phyloP scores from a whole-genome alignment of 805 yeast genomes.

The Kodamaea fukazawae region DNA sequence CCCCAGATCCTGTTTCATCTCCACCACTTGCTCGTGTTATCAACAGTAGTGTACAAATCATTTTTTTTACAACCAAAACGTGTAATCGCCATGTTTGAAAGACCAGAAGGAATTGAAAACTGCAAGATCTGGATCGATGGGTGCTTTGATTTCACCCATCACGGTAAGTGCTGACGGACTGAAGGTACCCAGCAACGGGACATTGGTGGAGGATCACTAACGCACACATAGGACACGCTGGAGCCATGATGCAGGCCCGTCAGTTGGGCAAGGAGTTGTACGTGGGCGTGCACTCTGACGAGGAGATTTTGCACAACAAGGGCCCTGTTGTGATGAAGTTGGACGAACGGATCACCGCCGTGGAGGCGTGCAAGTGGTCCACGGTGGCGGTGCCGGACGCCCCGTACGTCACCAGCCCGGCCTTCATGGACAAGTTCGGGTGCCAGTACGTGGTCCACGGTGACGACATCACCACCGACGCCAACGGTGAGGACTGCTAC shows the following conservation, averaged over 20 bases:
- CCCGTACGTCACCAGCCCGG: slow-evolving; percentile 90
- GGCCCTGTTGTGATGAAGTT: slow-evolving; percentile 93
- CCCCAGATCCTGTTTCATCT: not conserved
- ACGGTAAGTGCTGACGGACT: slow-evolving; percentile 49
- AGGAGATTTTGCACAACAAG: slow-evolving; percentile 75
- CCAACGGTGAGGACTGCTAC: slow-evolving; percentile 92
- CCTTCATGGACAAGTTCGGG: slow-evolving; percentile 65
- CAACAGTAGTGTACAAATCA: not conserved
- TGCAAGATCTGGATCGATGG: slow-evolving; percentile 92
- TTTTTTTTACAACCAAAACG: slow-evolving; percentile 4
- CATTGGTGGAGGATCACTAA: slow-evolving; percentile 1
- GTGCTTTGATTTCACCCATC: slow-evolving; percentile 96
- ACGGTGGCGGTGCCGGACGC: slow-evolving; percentile 69
- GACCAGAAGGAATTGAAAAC: slow-evolving; percentile 43
- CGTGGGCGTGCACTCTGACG: slow-evolving; percentile 93
- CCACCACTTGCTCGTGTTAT: not conserved
- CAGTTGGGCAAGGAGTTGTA: slow-evolving; percentile 70
- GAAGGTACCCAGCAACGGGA: no score
- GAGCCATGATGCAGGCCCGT: slow-evolving; percentile 92
- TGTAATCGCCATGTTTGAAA: slow-evolving; percentile 32
- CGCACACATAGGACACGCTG: slow-evolving; percentile 64
- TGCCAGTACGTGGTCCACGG: slow-evolving; percentile 97
- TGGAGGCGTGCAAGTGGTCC: slow-evolving; percentile 88
- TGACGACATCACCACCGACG: slow-evolving; percentile 96
- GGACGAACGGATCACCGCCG: slow-evolving; percentile 78